These are phyloP conservation scores for Diaporthe australafricana DNA, from an alignment of 2,329 filamentous ascomycete genomes.

Conservation along the genomic window DNA sequence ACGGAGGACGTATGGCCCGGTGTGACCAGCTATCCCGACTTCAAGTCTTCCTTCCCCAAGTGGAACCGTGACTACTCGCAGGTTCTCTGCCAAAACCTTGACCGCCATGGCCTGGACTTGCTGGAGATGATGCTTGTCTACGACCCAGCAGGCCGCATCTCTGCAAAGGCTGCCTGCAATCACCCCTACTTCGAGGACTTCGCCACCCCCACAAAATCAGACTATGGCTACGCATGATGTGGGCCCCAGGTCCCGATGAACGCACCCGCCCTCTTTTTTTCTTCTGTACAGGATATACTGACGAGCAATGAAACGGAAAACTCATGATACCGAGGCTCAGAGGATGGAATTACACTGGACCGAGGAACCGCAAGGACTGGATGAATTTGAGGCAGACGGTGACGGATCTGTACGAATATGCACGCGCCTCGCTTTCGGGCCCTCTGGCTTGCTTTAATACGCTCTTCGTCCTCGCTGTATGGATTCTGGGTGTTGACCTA, in stretches of 20 bases:
- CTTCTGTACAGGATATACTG: slow-evolving; percentile 37
- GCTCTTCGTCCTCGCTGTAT: slow-evolving; percentile 11
- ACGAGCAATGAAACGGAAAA: slow-evolving; percentile 35
- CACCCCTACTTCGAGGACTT: slow-evolving; percentile 79
- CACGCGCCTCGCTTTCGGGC: slow-evolving; percentile 24
- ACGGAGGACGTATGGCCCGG: slow-evolving; percentile 85
- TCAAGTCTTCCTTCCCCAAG: slow-evolving; percentile 89
- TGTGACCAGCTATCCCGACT: slow-evolving; percentile 89
- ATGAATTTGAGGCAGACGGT: slow-evolving; percentile 30
- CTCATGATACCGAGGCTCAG: slow-evolving; percentile 35
- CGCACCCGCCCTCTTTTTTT: slow-evolving; percentile 22
- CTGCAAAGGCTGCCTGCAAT: slow-evolving; percentile 85
- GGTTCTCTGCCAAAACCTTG: slow-evolving; percentile 76
- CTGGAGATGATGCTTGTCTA: slow-evolving; percentile 79
- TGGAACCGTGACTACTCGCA: slow-evolving; percentile 77
- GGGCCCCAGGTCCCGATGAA: background rate
- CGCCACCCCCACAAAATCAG: slow-evolving; percentile 41
- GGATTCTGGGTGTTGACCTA: slow-evolving; percentile 20
- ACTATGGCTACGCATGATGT: slow-evolving; percentile 48
- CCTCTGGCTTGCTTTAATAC: slow-evolving; percentile 11
- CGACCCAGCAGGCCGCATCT: slow-evolving; percentile 85
- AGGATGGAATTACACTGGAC: background rate
- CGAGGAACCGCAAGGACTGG: slow-evolving; percentile 17
- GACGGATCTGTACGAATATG: slow-evolving; percentile 35
- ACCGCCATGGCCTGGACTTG: slow-evolving; percentile 76